These are phyloP conservation scores for Dactylellina leptospora DNA, from an alignment of 2,329 filamentous ascomycete genomes.

Conservation along the genomic window DNA sequence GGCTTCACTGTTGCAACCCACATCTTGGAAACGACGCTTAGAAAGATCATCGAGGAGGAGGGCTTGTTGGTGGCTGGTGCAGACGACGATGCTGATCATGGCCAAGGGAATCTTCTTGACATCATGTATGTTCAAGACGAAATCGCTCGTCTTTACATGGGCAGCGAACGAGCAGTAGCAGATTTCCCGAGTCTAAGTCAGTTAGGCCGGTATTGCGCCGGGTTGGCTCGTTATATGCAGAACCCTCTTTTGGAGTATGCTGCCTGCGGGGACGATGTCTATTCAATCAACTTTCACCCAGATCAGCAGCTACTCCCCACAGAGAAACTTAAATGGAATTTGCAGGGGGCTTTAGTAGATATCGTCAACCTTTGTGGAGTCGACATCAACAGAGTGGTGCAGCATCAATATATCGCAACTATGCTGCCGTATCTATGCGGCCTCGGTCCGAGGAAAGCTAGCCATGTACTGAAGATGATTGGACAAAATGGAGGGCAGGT, in stretches of 20 bases:
- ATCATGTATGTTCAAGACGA: slow-evolving; percentile 95
- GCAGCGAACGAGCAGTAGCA: slow-evolving; percentile 77
- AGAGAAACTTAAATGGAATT: slow-evolving; percentile 82
- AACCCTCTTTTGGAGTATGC: slow-evolving; percentile 97
- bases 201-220: slow-evolving; percentile 87
- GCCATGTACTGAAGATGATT: slow-evolving; percentile 84
- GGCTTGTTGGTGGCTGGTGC: slow-evolving; percentile 67
- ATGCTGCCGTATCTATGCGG: slow-evolving; percentile 90
- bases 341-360: slow-evolving; percentile 97
- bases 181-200: slow-evolving; percentile 84
- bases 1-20: slow-evolving; percentile 89
- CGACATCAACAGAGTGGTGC: slow-evolving; percentile 88
- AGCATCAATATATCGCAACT: slow-evolving; percentile 81
- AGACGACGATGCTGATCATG: slow-evolving; percentile 72
- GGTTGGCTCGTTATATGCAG: slow-evolving; percentile 88
- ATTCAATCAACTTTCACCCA: slow-evolving; percentile 85
- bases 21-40: slow-evolving; percentile 81
- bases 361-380: slow-evolving; percentile 98
- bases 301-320: slow-evolving; percentile 88
- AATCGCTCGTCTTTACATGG: slow-evolving; percentile 94
- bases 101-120: slow-evolving; percentile 80
- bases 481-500: slow-evolving; percentile 89
- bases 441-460: slow-evolving; percentile 89
- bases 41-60: slow-evolving; percentile 79
- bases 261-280: slow-evolving; percentile 84